Evolutionary conservation across 352 stramenopile genomes (phyloP), one percentile per base, ranked within the genome.

Genomic region (Globisporangium paroecandrum): DNA sequence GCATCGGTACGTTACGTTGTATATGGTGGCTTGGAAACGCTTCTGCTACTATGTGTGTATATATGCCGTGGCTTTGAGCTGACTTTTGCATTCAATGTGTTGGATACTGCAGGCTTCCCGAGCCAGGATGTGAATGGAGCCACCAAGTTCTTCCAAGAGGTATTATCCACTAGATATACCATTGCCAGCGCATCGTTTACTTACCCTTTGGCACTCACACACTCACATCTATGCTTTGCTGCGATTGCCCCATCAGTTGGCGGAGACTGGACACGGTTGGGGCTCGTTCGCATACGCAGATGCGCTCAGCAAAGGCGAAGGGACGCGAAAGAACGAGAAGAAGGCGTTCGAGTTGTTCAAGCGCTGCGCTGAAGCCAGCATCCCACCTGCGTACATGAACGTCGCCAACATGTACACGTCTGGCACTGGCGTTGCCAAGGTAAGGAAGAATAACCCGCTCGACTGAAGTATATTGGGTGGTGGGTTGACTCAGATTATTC

Each of bases 301-400:
- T 25, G 88, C 83, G 22, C 73, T 96, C 22, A 85, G 68, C 66
- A 91, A 77, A 64, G 88, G 88, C 58, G 85, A 96, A 58, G 86
- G 88, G 20, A 90, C 76, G 18, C 79, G 81, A 24, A 85, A 89
- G 67, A 87, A 94, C 41, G 74, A 89, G 46, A 77, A 84, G 58
- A 90, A 92, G 69, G 86, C 86, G 18, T 95, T 95, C 58, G 78
- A 93, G 69, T 71, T 94, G 13, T 95, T 84, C 64, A 82, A 85
- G 29, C 77, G 72, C 43, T 92, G 82, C 20, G 88, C 88, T 38
- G 75, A 93, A 63, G 69, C 54, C 24, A 76, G 77, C 53, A 77
- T 95, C 34, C 85, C 85, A 5, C 85, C 86, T 4, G 85, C 88
- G 5, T 94, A 83, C 75, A 80, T 93, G 64, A 93, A 93, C 47